Percentiles rank a stretch among this genome's conserved stretches.
Conservation (phyloP, 2,329 filamentous ascomycete genomes). For the Polytolypa hystricis region DNA sequence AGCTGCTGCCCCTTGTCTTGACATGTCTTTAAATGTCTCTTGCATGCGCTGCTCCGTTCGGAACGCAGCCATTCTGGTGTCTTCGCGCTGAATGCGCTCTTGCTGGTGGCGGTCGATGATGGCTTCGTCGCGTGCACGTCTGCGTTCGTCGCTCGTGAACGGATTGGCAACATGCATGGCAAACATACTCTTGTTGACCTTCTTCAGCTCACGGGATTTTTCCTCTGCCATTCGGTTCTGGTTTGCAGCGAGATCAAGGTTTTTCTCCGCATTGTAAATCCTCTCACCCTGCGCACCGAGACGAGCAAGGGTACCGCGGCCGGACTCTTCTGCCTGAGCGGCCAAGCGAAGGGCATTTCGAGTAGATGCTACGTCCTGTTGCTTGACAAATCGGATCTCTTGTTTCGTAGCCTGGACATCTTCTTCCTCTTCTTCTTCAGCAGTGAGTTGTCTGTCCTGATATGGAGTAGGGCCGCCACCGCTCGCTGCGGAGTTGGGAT, state of each 20-base stretch:
- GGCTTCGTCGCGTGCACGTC: slow-evolving; percentile 53
- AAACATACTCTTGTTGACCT: slow-evolving; percentile 83
- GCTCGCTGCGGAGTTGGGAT: slow-evolving; percentile 8
- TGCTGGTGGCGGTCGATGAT: slow-evolving; percentile 54
- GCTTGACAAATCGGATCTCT: slow-evolving; percentile 64
- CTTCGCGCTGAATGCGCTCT: slow-evolving; percentile 47
- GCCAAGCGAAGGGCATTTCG: slow-evolving; percentile 59
- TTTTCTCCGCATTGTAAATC: slow-evolving; percentile 70
- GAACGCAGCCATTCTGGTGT: slow-evolving; percentile 45
- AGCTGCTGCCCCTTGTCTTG: slow-evolving; percentile 38
- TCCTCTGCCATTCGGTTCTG: slow-evolving; percentile 68
- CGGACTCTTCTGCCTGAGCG: slow-evolving; percentile 58
- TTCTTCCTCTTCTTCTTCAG: slow-evolving; percentile 66
- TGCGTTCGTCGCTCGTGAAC: slow-evolving; percentile 59
- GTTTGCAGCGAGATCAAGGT: slow-evolving; percentile 67
- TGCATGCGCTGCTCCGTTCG: slow-evolving; percentile 48
- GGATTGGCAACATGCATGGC: slow-evolving; percentile 67
- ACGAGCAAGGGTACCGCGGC: slow-evolving; percentile 58
- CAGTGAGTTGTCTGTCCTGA: slow-evolving; percentile 66
- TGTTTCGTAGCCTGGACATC: slow-evolving; percentile 61
- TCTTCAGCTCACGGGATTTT: slow-evolving; percentile 72
- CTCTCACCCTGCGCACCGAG: slow-evolving; percentile 70
- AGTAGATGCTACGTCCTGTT: slow-evolving; percentile 63
- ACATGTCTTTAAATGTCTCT: slow-evolving; percentile 53
- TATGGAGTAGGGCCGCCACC: slow-evolving; percentile 35